A percentile compares a stretch with the other conserved stretches of the same genome.
Evolutionary conservation across 768 basidiomycete genomes (phyloP).

Genomic region (Lentinula lateritia): DNA sequence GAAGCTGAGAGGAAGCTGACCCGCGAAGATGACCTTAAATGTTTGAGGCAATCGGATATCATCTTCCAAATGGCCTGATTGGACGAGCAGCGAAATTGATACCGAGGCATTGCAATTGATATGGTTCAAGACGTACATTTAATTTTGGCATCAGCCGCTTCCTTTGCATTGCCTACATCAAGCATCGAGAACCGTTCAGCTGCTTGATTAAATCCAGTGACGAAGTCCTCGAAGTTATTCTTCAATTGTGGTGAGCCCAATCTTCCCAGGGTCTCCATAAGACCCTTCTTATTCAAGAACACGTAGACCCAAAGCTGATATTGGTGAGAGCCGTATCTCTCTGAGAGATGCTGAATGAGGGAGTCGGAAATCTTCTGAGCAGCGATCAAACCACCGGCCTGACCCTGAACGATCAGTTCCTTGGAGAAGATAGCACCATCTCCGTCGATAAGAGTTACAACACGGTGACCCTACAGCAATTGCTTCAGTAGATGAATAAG

Average conservation of each 20-base stretch:
- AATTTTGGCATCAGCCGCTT: constrained; percentile 72
- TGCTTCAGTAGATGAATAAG: background rate
- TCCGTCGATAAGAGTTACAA: constrained; percentile 57
- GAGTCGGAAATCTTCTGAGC: constrained; percentile 36
- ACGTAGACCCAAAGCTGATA: constrained; percentile 59
- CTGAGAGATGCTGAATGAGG: constrained; percentile 2
- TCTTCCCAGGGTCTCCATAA: constrained; percentile 41
- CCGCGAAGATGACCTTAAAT: constrained; percentile 63
- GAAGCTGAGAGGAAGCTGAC: constrained; percentile 23
- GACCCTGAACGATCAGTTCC: constrained; percentile 49
- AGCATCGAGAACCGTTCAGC: constrained; percentile 61
- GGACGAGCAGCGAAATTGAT: constrained; percentile 22
- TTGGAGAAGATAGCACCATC: constrained; percentile 57
- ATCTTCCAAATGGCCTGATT: constrained; percentile 49
- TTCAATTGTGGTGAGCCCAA: constrained; percentile 23
- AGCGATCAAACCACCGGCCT: constrained; percentile 51
- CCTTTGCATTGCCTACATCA: constrained; percentile 67
- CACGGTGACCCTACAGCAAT: constrained; percentile 22
- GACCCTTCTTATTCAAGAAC: constrained; percentile 59
- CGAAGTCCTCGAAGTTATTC: constrained; percentile 54
- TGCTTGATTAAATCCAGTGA: constrained; percentile 67
- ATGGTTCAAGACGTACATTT: constrained; percentile 42
- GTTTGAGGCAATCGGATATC: constrained; percentile 61
- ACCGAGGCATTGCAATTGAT: background rate
- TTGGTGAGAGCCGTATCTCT: constrained; percentile 19